These are phyloP conservation scores for Glutinoglossum americanum DNA, from an alignment of 495 filamentous ascomycete species.

Conservation along the genomic window DNA sequence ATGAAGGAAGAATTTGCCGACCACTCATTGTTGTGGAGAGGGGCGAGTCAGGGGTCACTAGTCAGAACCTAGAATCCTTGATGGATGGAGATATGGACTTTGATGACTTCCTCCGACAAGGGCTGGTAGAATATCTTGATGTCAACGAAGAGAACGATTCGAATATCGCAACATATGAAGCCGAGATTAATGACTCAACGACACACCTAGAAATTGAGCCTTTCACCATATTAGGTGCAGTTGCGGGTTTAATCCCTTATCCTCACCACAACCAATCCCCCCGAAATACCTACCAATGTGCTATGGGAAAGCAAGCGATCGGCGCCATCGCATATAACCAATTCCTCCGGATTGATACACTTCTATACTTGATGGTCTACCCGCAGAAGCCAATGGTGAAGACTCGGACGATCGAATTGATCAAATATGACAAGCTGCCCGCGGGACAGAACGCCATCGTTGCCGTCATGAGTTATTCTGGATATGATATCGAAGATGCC, in stretches of 20 bases:
- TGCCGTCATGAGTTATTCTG: conserved; percentile 96
- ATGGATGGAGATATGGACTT: conserved; percentile 66
- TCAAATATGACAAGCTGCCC: conserved; percentile 93
- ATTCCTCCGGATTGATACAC: conserved; percentile 82
- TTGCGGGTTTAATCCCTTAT: conserved; percentile 90
- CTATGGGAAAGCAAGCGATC: conserved; percentile 99
- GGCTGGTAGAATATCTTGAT: conserved; percentile 87
- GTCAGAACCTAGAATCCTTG: conserved; percentile 53
- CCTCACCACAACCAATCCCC: conserved; percentile 99
- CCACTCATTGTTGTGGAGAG: conserved; percentile 88
- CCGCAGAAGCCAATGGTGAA: conserved; percentile 96
- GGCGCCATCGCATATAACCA: conserved; percentile 95
- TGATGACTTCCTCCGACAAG: conserved; percentile 75
- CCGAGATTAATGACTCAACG: conserved; percentile 47
- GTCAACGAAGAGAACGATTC: conserved; percentile 97
- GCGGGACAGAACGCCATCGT: conserved; percentile 94
- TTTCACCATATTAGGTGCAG: conserved; percentile 92
- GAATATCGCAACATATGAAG: conserved; percentile 73
- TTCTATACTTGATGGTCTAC: conserved; percentile 92
- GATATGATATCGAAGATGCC: conserved; percentile 98
- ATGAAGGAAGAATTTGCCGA: conserved; percentile 88
- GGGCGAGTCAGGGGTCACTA: conserved; percentile 52
- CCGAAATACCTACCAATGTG: conserved; percentile 96
- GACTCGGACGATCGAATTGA: conserved; percentile 84
- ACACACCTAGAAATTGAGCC: conserved; percentile 96